These are phyloP conservation scores for Epichloe typhina DNA, from an alignment of 2,329 filamentous ascomycete species.

Conservation along the genomic window DNA sequence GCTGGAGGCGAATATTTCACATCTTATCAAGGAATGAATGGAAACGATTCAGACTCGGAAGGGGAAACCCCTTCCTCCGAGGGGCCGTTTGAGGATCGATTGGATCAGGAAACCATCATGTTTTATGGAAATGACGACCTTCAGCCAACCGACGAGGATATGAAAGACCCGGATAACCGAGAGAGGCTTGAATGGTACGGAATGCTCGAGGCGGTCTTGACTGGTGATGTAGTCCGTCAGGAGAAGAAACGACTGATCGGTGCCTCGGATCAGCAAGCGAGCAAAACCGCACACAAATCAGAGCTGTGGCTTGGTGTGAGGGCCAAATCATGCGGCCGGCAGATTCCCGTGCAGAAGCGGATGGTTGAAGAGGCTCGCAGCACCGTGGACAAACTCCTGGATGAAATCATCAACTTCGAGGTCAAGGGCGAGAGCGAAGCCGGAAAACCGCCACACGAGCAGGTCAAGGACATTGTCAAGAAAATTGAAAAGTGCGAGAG, in stretches of 20 bases:
- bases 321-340: slow-evolving; percentile 71
- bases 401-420: slow-evolving; percentile 84
- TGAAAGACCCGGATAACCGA: slow-evolving; percentile 75
- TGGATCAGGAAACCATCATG: slow-evolving; percentile 84
- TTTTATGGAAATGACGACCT: slow-evolving; percentile 86
- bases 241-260: slow-evolving; percentile 94
- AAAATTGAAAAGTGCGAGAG: slow-evolving; percentile 84
- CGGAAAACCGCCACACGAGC: slow-evolving; percentile 74
- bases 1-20: slow-evolving; percentile 54
- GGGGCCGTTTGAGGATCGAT: slow-evolving; percentile 69
- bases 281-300: slow-evolving; percentile 55
- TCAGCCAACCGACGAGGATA: slow-evolving; percentile 77
- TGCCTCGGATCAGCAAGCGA: slow-evolving; percentile 45
- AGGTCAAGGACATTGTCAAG: slow-evolving; percentile 77
- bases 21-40: slow-evolving; percentile 45
- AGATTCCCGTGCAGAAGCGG: slow-evolving; percentile 70
- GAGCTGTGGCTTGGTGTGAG: slow-evolving; percentile 84
- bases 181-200: slow-evolving; percentile 95
- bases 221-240: slow-evolving; percentile 91
- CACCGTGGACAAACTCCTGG: slow-evolving; percentile 60
- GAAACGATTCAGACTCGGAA: slow-evolving; percentile 73
- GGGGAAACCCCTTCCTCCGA: slow-evolving; percentile 84
- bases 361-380: slow-evolving; percentile 76
- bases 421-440: slow-evolving; percentile 89
- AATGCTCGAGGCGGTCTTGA: slow-evolving; percentile 91